Conservation (phyloP, 495 filamentous ascomycete species). For the Penicillium lividum region DNA sequence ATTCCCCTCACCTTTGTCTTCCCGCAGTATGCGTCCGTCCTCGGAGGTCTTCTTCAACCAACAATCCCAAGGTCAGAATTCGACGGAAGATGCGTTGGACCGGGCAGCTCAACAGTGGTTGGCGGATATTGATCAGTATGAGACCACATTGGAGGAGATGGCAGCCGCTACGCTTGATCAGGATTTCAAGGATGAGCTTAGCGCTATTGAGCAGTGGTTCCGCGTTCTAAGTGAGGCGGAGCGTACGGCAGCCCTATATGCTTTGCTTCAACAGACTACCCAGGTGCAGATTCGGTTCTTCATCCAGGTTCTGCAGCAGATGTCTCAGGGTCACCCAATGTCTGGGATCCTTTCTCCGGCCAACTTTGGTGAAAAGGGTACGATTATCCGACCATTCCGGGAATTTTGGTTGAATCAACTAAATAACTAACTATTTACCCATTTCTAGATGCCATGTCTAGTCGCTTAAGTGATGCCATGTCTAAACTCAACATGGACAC, state of each 20-base stretch:
- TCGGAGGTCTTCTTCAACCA: conserved; percentile 91
- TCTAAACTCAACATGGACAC: conserved; percentile 84
- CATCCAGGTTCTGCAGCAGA: conserved; percentile 97
- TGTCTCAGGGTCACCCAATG: conserved; percentile 97
- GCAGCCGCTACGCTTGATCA: conserved; percentile 96
- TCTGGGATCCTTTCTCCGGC: conserved; percentile 93
- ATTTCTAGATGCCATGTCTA: conserved; percentile 88
- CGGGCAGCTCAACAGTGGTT: conserved; percentile 98
- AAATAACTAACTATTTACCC: conserved; percentile 12
- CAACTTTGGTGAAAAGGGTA: conserved; percentile 93
- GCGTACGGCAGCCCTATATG: conserved; percentile 91
- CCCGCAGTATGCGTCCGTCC: conserved; percentile 82
- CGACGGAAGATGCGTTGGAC: conserved; percentile 82
- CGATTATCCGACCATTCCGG: conserved; percentile 18
- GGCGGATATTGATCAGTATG: conserved; percentile 96
- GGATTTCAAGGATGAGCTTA: conserved; percentile 98
- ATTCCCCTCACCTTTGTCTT: conserved; percentile 73
- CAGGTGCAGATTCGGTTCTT: conserved; percentile 99
- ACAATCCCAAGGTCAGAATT: conserved; percentile 56
- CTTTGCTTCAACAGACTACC: conserved; percentile 94
- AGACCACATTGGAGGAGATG: conserved; percentile 98
- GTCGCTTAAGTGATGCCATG: conserved; percentile 96
- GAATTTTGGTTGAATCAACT: background rate
- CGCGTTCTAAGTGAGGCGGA: conserved; percentile 95
- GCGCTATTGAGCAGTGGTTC: conserved; percentile 99